phyloP scores from a whole-genome alignment of 768 basidiomycete species.

The Termitomyces eurrhizus region DNA sequence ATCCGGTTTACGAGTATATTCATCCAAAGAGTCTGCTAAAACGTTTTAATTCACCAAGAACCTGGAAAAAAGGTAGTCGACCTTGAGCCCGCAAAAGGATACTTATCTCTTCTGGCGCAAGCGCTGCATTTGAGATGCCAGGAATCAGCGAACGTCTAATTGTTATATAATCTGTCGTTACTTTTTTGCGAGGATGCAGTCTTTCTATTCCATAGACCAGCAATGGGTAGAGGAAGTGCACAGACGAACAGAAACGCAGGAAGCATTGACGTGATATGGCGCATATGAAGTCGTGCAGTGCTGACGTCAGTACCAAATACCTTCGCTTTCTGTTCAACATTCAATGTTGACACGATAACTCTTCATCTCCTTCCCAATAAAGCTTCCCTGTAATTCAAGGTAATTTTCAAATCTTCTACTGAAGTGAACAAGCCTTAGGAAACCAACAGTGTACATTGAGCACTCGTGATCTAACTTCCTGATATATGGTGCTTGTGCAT shows the following conservation, averaged over 20 bases:
- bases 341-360: too few relatives aligned
- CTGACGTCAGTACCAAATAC: background rate
- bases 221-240: background rate
- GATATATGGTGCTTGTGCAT: too few relatives aligned
- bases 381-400: background rate
- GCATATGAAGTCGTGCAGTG: background rate
- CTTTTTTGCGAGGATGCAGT: background rate
- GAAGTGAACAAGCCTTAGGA: too few relatives aligned
- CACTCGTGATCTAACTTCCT: too few relatives aligned
- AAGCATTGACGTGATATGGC: background rate
- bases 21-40: conserved; percentile 25
- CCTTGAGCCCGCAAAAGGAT: conserved; percentile 13
- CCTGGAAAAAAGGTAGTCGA: background rate
- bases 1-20: conserved; percentile 48
- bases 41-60: background rate
- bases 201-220: background rate
- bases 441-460: too few relatives aligned
- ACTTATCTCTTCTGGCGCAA: conserved; percentile 13
- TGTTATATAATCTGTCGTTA: background rate
- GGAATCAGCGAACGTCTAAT: background rate
- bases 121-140: conserved; percentile 5
- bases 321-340: too few relatives aligned
- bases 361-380: too few relatives aligned
- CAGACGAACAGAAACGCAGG: background rate
- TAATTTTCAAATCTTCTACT: too few relatives aligned